Evolutionary conservation across 805 yeast species (phyloP), one percentile per base, ranked within the genome.

Genomic region (Suhomyces prunicola): DNA sequence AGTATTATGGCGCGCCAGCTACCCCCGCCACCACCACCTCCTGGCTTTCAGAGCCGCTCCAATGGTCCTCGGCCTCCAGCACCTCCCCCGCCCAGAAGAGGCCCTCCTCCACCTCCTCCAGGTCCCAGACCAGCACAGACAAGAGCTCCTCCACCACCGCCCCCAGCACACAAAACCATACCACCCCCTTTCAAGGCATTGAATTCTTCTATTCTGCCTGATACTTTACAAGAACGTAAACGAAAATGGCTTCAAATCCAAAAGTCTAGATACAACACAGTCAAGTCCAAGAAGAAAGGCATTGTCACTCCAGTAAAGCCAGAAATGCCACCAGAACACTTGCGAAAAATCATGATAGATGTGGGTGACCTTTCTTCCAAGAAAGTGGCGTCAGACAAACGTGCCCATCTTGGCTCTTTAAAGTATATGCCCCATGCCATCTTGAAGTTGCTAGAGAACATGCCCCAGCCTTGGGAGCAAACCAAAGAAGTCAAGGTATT

Each of bases 391-490:
- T 82, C 87, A 10, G 97, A 93, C 62, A 92, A 91, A 65, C 77
- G 93, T 54, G 84, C 97, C 0, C 91, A 89, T 62, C 71, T 96
- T 24, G 97, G 97, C 1, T 92, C 98, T 1, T 75, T 94, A 53
- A 93, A 91, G 70, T 96, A 87, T 71, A 81, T 96, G 86, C 99
- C 99, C 0, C 98, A 93, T 71, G 97, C 99, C 0, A 81, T 91
- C 3, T 69, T 91, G 59, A 94, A 94, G 68, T 78, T 94, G 40
- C 65, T 94, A 40, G 99, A 94, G 63, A 91, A 90, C 64, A 93
- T 94, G 93, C 99, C 99, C 0, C 96, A 91, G 66, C 99, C 99
- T 0, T 94, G 99, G 99, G 98, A 94, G 67, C 81, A 83, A 50
- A 73, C 80, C 1, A 88, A 88, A 56, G 96, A 88, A 44, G 98